Evolutionary conservation across 164 flowering plant genomes (phyloP).

Genomic region (Stephania yunnanensis): DNA sequence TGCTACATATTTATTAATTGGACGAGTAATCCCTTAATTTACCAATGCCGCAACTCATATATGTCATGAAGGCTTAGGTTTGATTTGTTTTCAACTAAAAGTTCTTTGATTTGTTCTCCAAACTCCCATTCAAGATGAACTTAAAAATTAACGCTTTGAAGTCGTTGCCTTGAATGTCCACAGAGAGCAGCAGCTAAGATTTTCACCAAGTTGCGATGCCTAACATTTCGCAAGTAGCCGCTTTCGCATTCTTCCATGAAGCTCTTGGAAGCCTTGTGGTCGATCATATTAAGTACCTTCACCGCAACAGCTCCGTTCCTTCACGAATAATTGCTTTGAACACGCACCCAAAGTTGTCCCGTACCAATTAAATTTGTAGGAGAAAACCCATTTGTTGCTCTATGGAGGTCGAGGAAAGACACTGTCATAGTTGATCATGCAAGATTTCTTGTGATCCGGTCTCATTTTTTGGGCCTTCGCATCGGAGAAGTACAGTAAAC

Average conservation of each 20-base stretch:
- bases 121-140: no score
- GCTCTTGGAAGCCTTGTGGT: conserved; percentile 11
- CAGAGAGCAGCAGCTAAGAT: conserved; percentile 10
- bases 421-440: neutral
- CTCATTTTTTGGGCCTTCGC: neutral
- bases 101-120: no score
- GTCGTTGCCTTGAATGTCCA: conserved; percentile 8
- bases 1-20: no score
- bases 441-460: neutral
- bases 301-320: neutral
- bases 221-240: conserved; percentile 6
- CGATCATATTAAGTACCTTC: conserved; percentile 2
- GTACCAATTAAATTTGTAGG: conserved; percentile 9
- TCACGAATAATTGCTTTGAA: conserved; percentile 3
- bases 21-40: no score
- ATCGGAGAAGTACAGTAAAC: neutral
- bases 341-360: conserved; percentile 10
- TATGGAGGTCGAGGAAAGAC: conserved; percentile 3
- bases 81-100: no score
- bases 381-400: conserved; percentile 8
- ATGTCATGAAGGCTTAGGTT: no score
- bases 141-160: conserved; percentile 15
- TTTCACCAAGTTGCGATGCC: conserved; percentile 5
- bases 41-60: no score
- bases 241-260: conserved; percentile 8